Conservation (phyloP, 495 filamentous ascomycete species). For the Penicillium paradoxum region DNA sequence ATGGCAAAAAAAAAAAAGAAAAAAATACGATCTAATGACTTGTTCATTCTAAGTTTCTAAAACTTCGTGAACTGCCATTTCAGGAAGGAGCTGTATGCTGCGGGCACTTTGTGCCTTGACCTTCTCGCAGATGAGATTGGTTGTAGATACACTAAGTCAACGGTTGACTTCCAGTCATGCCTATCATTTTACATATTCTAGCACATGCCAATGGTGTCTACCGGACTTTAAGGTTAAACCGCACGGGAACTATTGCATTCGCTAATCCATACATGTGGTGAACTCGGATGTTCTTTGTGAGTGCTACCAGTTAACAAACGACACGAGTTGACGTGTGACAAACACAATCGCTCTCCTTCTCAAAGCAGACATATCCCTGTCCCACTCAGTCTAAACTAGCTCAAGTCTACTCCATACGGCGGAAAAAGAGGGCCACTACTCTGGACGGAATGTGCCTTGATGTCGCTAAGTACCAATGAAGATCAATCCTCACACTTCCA, state of each 20-base stretch:
- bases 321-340: not conserved
- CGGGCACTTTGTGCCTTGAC: not conserved
- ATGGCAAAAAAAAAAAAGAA: not conserved
- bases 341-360: not conserved
- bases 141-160: not conserved
- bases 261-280: not conserved
- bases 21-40: not conserved
- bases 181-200: not conserved
- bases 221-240: not conserved
- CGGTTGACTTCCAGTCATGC: not conserved
- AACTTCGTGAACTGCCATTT: not conserved
- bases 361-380: not conserved
- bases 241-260: not conserved
- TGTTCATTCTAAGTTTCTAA: not conserved
- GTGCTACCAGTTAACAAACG: not conserved
- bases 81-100: conserved; percentile 2
- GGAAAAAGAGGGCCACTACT: not conserved
- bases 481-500: conserved; percentile 12
- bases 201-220: not conserved
- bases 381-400: not conserved
- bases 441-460: not conserved
- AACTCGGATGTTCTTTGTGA: not conserved
- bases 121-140: conserved; percentile 1
- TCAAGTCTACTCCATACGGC: not conserved
- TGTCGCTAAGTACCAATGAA: conserved; percentile 7